A percentile compares a stretch with the other conserved stretches of the same genome.
Conservation (phyloP, 805 yeast species). For the Blastobotrys attinorum region DNA sequence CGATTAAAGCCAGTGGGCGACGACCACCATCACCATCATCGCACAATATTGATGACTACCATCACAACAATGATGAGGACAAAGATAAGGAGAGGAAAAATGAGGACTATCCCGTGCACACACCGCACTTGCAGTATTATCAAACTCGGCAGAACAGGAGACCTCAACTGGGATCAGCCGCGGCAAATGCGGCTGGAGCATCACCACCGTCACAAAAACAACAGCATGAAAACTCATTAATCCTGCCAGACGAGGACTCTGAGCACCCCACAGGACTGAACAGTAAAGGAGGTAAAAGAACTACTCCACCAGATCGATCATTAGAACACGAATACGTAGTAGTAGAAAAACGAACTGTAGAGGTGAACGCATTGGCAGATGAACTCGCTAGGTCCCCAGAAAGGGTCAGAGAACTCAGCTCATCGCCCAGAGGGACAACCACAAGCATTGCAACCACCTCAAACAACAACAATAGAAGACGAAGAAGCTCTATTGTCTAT, state of each 20-base stretch:
- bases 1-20: no score
- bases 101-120: no score
- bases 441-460: no score
- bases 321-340: slow-evolving; percentile 83
- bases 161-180: no score
- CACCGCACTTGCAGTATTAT: not conserved
- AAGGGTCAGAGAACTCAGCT: not conserved
- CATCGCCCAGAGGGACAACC: not conserved
- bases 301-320: not conserved
- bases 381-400: slow-evolving; percentile 50
- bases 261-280: not conserved
- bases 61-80: not conserved
- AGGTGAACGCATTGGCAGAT: slow-evolving; percentile 92
- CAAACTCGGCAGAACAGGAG: slow-evolving; percentile 2
- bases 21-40: not conserved
- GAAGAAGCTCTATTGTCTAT: slow-evolving; percentile 28
- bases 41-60: not conserved
- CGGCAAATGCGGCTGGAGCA: no score
- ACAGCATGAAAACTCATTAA: not conserved
- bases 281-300: not conserved
- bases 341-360: slow-evolving; percentile 89
- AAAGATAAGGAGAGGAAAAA: not conserved
- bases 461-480: slow-evolving; percentile 6
- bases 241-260: not conserved
- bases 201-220: no score